phyloP scores from a whole-genome alignment of 1,284 basidiomycete genomes.

The Tylopilus sp. region DNA sequence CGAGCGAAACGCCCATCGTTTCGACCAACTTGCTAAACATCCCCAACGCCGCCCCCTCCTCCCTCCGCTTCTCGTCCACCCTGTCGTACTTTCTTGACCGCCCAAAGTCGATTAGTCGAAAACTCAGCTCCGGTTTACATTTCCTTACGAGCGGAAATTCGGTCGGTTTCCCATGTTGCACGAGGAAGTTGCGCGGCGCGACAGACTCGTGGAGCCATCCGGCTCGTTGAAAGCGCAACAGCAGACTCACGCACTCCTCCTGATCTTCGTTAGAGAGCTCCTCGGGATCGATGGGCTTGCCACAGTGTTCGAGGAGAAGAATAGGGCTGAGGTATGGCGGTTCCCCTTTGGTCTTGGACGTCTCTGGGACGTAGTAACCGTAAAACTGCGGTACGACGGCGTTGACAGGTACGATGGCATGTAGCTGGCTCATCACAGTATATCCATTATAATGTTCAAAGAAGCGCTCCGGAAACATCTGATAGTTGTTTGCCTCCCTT shows the following conservation, averaged over 20 bases:
- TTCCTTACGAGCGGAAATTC: constrained; percentile 27
- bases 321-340: constrained; percentile 29
- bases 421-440: constrained; percentile 26
- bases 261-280: constrained; percentile 24
- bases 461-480: constrained; percentile 30
- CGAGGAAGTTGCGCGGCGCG: constrained; percentile 36
- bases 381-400: constrained; percentile 41
- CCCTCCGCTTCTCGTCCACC: not conserved
- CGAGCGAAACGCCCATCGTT: too few relatives aligned
- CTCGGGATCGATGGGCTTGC: constrained; percentile 24
- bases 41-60: constrained; percentile 1
- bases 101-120: constrained; percentile 41
- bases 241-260: constrained; percentile 33
- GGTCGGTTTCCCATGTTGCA: constrained; percentile 36
- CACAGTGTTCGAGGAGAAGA: constrained; percentile 40
- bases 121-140: constrained; percentile 27
- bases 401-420: constrained; percentile 31
- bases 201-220: constrained; percentile 38
- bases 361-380: constrained; percentile 33
- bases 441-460: constrained; percentile 37
- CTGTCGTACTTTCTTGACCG: constrained; percentile 21
- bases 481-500: constrained; percentile 33
- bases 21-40: constrained; percentile 2
- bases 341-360: not conserved
- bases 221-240: constrained; percentile 33